Evolutionary conservation across 2,329 filamentous ascomycete genomes (phyloP).

Genomic region (Aureobasidium mangrovei): DNA sequence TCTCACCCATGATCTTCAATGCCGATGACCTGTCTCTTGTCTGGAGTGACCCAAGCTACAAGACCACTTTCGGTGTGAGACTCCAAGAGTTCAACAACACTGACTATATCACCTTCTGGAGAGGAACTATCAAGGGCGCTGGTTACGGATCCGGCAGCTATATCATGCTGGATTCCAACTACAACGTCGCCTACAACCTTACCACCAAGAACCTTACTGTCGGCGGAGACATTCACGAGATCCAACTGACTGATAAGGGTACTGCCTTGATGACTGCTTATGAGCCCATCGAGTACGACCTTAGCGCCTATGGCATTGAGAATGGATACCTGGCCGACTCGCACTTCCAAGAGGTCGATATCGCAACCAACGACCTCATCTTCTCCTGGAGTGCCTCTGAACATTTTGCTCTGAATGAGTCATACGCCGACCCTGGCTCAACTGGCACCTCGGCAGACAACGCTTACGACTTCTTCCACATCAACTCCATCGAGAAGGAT

Average conservation of each 20-base stretch:
- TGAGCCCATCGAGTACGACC: conserved; percentile 25
- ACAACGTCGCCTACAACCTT: conserved; percentile 23
- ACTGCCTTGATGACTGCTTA: conserved; percentile 40
- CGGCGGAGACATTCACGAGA: conserved; percentile 35
- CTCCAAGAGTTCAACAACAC: conserved; percentile 28
- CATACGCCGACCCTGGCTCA: conserved; percentile 29
- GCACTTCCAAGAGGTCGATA: conserved; percentile 37
- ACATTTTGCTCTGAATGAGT: conserved; percentile 26
- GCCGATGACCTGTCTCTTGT: conserved; percentile 22
- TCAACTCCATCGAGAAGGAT: conserved; percentile 47
- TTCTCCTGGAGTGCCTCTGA: conserved; percentile 34
- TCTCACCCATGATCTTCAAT: conserved; percentile 26
- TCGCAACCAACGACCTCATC: conserved; percentile 31
- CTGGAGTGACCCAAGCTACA: conserved; percentile 25
- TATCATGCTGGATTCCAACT: conserved; percentile 27
- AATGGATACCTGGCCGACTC: conserved; percentile 37
- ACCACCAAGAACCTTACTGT: conserved; percentile 30
- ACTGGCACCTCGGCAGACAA: conserved; percentile 29
- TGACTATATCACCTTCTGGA: conserved; percentile 33
- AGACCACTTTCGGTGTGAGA: conserved; percentile 38
- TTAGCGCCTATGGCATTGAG: conserved; percentile 19
- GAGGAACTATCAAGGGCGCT: conserved; percentile 30
- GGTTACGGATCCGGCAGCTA: conserved; percentile 29
- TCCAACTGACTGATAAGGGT: conserved; percentile 32
- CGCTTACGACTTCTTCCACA: conserved; percentile 40